These are phyloP conservation scores for Phlegmacium glaucopus DNA, from an alignment of 768 basidiomycete species.

Conservation along the genomic window DNA sequence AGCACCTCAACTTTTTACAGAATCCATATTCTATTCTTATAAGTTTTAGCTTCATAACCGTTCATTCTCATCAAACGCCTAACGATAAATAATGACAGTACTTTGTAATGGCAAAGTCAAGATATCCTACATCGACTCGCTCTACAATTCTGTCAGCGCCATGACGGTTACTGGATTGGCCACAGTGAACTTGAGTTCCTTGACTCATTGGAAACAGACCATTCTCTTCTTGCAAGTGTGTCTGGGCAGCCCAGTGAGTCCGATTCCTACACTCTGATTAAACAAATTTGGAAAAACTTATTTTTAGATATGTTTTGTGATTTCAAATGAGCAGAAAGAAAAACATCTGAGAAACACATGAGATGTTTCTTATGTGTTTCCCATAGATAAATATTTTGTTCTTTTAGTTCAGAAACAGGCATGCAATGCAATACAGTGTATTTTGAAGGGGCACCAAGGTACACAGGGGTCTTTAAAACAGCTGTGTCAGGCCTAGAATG, in stretches of 20 bases:
- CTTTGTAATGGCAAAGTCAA: constrained; percentile 72
- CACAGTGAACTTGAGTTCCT: constrained; percentile 62
- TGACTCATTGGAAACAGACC: constrained; percentile 69
- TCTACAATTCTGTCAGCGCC: constrained; percentile 75
- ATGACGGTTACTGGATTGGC: constrained; percentile 78
- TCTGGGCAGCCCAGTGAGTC: constrained; percentile 66
- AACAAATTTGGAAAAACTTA: too few species aligned
- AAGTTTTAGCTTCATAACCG: constrained; percentile 19
- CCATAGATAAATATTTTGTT: too few species aligned
- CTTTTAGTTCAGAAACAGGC: too few species aligned
- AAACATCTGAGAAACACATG: too few species aligned
- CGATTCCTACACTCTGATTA: neutral
- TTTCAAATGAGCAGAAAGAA: too few species aligned
- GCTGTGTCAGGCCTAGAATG: too few species aligned
- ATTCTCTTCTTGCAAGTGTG: constrained; percentile 79
- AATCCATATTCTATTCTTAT: constrained; percentile 61
- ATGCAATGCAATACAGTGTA: too few species aligned
- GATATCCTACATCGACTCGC: constrained; percentile 71
- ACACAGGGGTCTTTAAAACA: too few species aligned
- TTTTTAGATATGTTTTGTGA: too few species aligned
- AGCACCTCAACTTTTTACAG: constrained; percentile 68
- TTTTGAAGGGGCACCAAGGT: too few species aligned
- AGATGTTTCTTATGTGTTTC: too few species aligned
- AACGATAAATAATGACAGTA: constrained; percentile 42
- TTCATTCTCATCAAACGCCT: constrained; percentile 1